These are phyloP conservation scores for Eucalyptus pauciflora DNA, from an alignment of 345 rosid species.

Conservation along the genomic window DNA sequence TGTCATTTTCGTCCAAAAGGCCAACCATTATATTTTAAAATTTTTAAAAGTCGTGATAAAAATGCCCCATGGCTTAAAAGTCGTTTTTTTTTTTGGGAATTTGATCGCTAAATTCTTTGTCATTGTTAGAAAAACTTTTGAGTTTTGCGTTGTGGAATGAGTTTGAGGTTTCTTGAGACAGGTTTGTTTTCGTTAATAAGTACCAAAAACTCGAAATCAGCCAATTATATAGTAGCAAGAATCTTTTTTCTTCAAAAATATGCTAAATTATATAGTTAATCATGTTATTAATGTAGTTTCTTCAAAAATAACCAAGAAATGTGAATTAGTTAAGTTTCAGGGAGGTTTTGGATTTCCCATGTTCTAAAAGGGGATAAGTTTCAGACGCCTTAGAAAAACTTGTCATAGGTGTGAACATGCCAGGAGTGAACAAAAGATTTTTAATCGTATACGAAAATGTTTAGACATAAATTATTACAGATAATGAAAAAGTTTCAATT, in stretches of 20 bases:
- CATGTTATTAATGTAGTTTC: neutral
- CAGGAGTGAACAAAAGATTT: too few species aligned
- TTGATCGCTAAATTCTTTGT: neutral
- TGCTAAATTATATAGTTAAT: neutral
- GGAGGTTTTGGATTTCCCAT: neutral
- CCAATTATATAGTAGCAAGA: neutral
- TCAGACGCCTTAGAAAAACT: neutral
- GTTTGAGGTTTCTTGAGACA: neutral
- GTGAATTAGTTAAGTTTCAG: neutral
- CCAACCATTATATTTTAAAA: neutral
- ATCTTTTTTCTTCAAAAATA: neutral
- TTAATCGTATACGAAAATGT: too few species aligned
- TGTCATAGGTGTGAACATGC: too few species aligned
- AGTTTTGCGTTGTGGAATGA: neutral
- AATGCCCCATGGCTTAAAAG: neutral
- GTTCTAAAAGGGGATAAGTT: neutral
- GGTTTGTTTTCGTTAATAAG: neutral
- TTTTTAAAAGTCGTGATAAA: neutral
- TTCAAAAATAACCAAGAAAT: neutral
- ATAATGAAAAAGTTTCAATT: too few species aligned
- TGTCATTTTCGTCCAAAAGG: neutral
- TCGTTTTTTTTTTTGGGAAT: neutral
- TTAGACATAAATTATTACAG: fast-evolving
- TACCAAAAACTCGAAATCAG: neutral
- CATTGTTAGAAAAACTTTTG: neutral